Base-by-base conservation (phyloP, 2,329 filamentous ascomycete species). In the Amesomyces nigricolor region DNA sequence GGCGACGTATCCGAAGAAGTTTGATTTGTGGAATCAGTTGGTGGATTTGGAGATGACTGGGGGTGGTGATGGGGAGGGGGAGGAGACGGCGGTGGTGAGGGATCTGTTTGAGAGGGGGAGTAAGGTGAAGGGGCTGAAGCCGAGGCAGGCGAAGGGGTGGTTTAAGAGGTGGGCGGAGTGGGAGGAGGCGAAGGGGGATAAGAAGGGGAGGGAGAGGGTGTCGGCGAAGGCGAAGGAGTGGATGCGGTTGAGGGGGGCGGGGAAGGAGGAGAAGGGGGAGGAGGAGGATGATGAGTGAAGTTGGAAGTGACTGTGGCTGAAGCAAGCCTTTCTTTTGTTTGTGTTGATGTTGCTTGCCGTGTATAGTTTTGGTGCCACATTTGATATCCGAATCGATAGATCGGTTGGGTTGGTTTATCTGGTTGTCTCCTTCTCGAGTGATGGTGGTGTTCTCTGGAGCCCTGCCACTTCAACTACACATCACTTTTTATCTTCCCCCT, bases 111-210 rank as follows among this genome's bases (percentile, higher is more conserved):
- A 95, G 73, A 79, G 91, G 43, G 87, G 91, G 66, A 77, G 81
- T 26, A 83, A 80, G 63, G 79, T 79, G 38, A 85, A 83, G 73
- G 78, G 79, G 2, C 76, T 96, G 63, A 96, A 95, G 78, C 82
- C 87, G 40, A 85, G 89, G 68, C 82, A 91, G 68, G 91, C 91
- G 14, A 86, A 87, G 74, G 87, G 85, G 67, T 89, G 95, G 77
- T 99, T 97, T 74, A 89, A 89, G 74, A 82, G 88, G 63, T 99
- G 94, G 94, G 81, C 87, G 55, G 83, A 87, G 63, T 97, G 90
- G 82, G 94, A 99, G 75, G 84, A 87, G 72, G 80, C 79, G 69
- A 73, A 82, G 56, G 89, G 88, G 2, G 82, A 86, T 66, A 75
- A 78, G 60, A 89, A 88, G 76, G 81, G 79, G 63, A 77, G 83